These are phyloP conservation scores for Phytopythium sindhum DNA, from an alignment of 352 stramenopile species.

Conservation along the genomic window DNA sequence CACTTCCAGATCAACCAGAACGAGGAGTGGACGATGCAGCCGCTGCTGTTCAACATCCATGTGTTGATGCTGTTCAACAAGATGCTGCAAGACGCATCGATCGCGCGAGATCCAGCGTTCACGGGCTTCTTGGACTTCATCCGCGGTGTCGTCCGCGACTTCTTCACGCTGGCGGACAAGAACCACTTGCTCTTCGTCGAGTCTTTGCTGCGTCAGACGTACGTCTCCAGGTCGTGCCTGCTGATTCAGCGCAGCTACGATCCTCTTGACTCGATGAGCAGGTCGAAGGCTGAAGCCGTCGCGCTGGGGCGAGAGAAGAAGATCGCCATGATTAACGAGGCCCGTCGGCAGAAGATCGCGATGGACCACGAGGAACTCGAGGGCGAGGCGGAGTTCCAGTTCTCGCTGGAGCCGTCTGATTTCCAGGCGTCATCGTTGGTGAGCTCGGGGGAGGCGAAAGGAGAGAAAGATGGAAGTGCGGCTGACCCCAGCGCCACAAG, in stretches of 20 bases:
- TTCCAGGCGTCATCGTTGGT: slow-evolving; percentile 59
- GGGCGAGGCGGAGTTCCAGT: slow-evolving; percentile 79
- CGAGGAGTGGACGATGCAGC: slow-evolving; percentile 81
- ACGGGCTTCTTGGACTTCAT: slow-evolving; percentile 79
- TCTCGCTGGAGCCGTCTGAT: slow-evolving; percentile 53
- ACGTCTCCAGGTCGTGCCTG: slow-evolving; percentile 60
- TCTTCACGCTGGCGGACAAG: slow-evolving; percentile 73
- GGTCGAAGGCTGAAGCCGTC: slow-evolving; percentile 58
- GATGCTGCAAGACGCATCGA: slow-evolving; percentile 78
- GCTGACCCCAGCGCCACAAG: background rate
- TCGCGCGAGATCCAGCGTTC: slow-evolving; percentile 56
- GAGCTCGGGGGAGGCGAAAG: background rate
- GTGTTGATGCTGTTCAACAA: slow-evolving; percentile 77
- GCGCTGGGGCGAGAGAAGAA: slow-evolving; percentile 55
- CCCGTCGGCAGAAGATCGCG: slow-evolving; percentile 61
- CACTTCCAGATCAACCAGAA: slow-evolving; percentile 74
- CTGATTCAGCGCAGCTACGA: slow-evolving; percentile 79
- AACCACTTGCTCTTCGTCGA: slow-evolving; percentile 85
- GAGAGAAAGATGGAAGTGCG: background rate
- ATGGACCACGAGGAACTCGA: slow-evolving; percentile 76
- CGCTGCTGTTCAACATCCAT: slow-evolving; percentile 85
- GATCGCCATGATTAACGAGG: slow-evolving; percentile 59
- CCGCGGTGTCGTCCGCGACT: slow-evolving; percentile 68
- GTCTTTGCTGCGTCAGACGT: slow-evolving; percentile 63
- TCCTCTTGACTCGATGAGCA: slow-evolving; percentile 53